Evolutionary conservation across 371 early-diverging fungal genomes (phyloP).

Genomic region (Mortierella sp.): DNA sequence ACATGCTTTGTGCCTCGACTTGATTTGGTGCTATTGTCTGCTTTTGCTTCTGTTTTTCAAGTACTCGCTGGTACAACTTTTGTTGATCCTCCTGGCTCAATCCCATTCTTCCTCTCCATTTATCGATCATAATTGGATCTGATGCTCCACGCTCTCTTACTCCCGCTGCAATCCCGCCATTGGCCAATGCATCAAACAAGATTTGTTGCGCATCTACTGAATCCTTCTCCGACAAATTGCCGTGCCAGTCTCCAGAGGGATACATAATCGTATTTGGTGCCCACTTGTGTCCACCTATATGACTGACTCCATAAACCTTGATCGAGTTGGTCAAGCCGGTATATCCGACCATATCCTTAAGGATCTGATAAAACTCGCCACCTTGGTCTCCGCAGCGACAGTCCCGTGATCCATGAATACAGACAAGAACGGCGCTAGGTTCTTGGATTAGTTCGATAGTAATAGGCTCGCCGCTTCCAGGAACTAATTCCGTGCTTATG

Average conservation of each 20-base stretch:
- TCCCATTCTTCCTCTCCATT: constrained; percentile 52
- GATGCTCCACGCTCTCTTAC: constrained; percentile 22
- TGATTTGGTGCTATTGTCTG: neutral
- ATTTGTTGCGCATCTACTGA: constrained; percentile 48
- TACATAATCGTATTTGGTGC: constrained; percentile 58
- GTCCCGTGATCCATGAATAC: constrained; percentile 49
- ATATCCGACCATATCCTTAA: constrained; percentile 47
- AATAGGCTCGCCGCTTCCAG: constrained; percentile 41
- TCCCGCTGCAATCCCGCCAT: constrained; percentile 37
- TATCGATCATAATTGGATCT: constrained; percentile 47
- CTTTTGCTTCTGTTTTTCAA: constrained; percentile 23
- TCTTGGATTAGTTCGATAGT: constrained; percentile 30
- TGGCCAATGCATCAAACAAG: constrained; percentile 49
- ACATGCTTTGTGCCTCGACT: constrained; percentile 21
- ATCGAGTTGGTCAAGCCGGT: constrained; percentile 42
- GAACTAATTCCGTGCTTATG: constrained; percentile 30
- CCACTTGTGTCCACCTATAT: constrained; percentile 54
- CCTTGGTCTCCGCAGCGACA: constrained; percentile 53
- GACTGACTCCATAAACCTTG: constrained; percentile 51
- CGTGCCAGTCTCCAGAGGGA: constrained; percentile 56
- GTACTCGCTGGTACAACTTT: constrained; percentile 30
- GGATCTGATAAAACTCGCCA: constrained; percentile 38
- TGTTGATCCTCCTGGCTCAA: constrained; percentile 38
- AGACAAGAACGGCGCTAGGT: constrained; percentile 49
- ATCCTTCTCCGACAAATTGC: constrained; percentile 38